Conservation (phyloP, 2,329 filamentous ascomycete genomes). For the Penicillium brasilianum region DNA sequence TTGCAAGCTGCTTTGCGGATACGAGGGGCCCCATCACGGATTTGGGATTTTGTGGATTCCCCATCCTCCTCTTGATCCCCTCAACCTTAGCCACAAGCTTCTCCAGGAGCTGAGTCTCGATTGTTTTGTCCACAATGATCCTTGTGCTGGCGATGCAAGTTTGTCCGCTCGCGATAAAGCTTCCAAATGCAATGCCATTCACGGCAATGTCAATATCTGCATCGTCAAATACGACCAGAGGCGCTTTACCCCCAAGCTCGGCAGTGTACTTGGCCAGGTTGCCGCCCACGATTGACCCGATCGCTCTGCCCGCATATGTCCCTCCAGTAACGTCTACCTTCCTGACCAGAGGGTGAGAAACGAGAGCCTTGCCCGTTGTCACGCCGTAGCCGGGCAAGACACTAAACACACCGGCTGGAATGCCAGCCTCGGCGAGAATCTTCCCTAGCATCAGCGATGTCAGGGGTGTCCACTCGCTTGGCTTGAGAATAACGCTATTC, state of each 20-base stretch:
- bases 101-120: conserved; percentile 47
- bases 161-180: conserved; percentile 61
- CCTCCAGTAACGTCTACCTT: conserved; percentile 45
- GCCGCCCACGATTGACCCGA: conserved; percentile 39
- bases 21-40: conserved; percentile 30
- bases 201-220: conserved; percentile 39
- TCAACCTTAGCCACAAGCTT: conserved; percentile 53
- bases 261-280: conserved; percentile 43
- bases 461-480: conserved; percentile 51
- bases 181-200: conserved; percentile 45
- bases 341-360: conserved; percentile 36
- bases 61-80: conserved; percentile 41
- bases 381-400: conserved; percentile 60
- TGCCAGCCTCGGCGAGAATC: conserved; percentile 49
- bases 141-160: conserved; percentile 62
- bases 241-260: conserved; percentile 46
- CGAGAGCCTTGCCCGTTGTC: conserved; percentile 48
- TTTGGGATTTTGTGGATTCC: conserved; percentile 18
- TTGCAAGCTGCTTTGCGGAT: conserved; percentile 20
- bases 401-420: conserved; percentile 51
- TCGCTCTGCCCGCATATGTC: conserved; percentile 39
- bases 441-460: conserved; percentile 47
- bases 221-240: conserved; percentile 41
- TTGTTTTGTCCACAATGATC: conserved; percentile 56
- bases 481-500: conserved; percentile 48